Conservation (phyloP, 75 land plant genomes). For the Pinus taeda region DNA sequence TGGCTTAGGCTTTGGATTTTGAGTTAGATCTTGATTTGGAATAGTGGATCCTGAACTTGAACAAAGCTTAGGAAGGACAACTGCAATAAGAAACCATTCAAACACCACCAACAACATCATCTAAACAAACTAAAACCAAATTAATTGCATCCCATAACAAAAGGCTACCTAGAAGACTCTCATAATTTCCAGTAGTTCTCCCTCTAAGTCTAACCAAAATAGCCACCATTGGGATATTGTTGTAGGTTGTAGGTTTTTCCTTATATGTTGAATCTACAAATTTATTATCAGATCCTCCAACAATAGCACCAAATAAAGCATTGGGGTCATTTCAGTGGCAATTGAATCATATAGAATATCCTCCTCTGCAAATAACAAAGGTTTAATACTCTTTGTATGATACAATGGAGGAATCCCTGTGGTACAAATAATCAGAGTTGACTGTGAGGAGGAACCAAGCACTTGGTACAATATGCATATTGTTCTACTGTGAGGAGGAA, state of each 20-base stretch:
- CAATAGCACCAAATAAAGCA: constrained; percentile 75
- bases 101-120: too few species aligned
- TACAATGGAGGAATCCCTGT: constrained; percentile 85
- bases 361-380: constrained; percentile 72
- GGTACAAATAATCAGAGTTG: constrained; percentile 19
- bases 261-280: constrained; percentile 77
- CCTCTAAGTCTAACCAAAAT: too few species aligned
- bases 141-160: too few species aligned
- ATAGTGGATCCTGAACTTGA: too few species aligned
- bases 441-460: constrained; percentile 21
- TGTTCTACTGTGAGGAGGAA: too few species aligned
- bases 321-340: constrained; percentile 68
- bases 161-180: too few species aligned
- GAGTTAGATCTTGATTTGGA: too few species aligned
- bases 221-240: constrained; percentile 53
- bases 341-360: constrained; percentile 66
- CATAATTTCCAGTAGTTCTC: too few species aligned
- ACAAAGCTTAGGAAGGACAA: too few species aligned
- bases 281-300: constrained; percentile 94
- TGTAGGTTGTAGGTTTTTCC: constrained; percentile 93
- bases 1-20: too few species aligned
- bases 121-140: too few species aligned
- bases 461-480: background rate
- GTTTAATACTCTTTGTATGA: constrained; percentile 56
- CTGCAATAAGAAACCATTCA: too few species aligned